Evolutionary conservation across 1,284 basidiomycete genomes (phyloP).

Genomic region (Ceratobasidium papillatum): DNA sequence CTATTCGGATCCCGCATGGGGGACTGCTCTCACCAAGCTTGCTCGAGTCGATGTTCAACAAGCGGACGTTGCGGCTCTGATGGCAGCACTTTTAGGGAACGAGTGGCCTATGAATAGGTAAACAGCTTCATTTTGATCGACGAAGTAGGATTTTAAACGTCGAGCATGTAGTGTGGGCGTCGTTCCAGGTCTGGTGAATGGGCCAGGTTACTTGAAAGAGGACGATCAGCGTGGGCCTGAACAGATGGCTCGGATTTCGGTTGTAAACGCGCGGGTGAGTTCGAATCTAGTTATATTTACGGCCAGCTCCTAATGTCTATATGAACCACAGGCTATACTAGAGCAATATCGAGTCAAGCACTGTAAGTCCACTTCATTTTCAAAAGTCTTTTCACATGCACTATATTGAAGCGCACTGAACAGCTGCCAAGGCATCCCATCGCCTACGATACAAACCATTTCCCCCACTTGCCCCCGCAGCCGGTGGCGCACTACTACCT

Average conservation of each 20-base stretch:
- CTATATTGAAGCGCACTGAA: conserved; percentile 23
- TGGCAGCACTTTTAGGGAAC: conserved; percentile 76
- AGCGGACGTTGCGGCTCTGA: conserved; percentile 83
- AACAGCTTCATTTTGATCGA: conserved; percentile 72
- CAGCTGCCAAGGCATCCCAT: conserved; percentile 69
- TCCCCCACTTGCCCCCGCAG: conserved; percentile 51
- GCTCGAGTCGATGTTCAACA: conserved; percentile 81
- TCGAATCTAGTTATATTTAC: neutral
- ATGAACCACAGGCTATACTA: conserved; percentile 63
- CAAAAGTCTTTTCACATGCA: neutral
- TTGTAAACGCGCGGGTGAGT: conserved; percentile 73
- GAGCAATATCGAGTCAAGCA: conserved; percentile 86
- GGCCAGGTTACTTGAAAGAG: conserved; percentile 63
- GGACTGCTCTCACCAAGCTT: conserved; percentile 57
- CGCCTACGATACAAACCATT: conserved; percentile 72
- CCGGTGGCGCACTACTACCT: conserved; percentile 50
- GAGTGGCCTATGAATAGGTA: conserved; percentile 81
- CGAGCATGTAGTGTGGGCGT: conserved; percentile 7
- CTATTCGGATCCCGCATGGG: conserved; percentile 70
- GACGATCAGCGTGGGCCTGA: conserved; percentile 51
- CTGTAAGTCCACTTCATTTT: conserved; percentile 55
- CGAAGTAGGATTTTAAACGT: neutral
- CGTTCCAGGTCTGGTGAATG: conserved; percentile 46
- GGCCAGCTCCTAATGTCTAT: neutral
- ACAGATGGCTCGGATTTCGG: conserved; percentile 63